These are phyloP conservation scores for Mycena vitilis DNA, from an alignment of 768 basidiomycete species.

Conservation along the genomic window DNA sequence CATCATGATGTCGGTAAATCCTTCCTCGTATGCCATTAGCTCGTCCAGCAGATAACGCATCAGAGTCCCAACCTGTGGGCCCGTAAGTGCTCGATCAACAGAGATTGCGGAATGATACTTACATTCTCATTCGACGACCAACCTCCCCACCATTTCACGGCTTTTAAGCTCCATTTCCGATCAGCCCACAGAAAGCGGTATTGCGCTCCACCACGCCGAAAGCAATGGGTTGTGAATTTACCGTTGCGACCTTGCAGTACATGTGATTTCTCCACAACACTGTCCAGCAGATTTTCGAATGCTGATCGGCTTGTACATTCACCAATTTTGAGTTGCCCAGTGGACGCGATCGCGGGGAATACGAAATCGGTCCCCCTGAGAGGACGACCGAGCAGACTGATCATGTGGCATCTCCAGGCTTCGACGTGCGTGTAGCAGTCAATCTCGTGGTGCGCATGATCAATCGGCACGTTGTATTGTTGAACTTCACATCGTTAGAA, in stretches of 20 bases:
- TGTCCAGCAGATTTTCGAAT: slow-evolving; percentile 39
- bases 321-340: slow-evolving; percentile 38
- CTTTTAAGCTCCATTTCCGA: slow-evolving; percentile 42
- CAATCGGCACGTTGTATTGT: no score
- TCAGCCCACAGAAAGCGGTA: slow-evolving; percentile 45
- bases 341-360: no score
- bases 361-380: no score
- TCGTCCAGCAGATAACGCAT: slow-evolving; percentile 46
- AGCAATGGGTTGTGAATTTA: slow-evolving; percentile 44
- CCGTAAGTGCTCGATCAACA: neutral
- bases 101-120: neutral
- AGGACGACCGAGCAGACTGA: no score
- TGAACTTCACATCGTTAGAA: no score
- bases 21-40: slow-evolving; percentile 44
- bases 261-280: slow-evolving; percentile 35
- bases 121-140: slow-evolving; percentile 41
- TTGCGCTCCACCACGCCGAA: slow-evolving; percentile 42
- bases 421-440: no score
- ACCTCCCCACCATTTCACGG: slow-evolving; percentile 45
- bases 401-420: no score
- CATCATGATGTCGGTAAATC: slow-evolving; percentile 42
- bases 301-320: slow-evolving; percentile 39
- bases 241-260: slow-evolving; percentile 31
- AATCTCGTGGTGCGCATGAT: no score
- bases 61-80: slow-evolving; percentile 30